Evolutionary conservation across 2,329 filamentous ascomycete species (phyloP).

Genomic region (Septoria petroselini): DNA sequence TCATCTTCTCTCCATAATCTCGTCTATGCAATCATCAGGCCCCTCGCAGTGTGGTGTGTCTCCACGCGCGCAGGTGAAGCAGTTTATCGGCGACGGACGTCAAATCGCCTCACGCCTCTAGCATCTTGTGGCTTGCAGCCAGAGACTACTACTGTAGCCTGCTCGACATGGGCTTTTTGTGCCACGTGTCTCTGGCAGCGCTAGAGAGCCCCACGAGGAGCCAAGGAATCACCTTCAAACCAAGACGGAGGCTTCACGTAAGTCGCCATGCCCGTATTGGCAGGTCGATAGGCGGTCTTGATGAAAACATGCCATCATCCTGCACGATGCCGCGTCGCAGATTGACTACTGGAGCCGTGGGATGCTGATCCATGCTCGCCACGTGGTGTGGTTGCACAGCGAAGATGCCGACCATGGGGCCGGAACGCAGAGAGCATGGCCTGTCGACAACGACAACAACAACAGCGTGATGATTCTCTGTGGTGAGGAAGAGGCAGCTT

Average conservation of each 20-base stretch:
- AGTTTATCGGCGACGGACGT: neutral
- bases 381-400: slow-evolving; percentile 15
- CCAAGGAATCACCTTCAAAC: slow-evolving; percentile 6
- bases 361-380: slow-evolving; percentile 13
- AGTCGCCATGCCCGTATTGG: slow-evolving; percentile 10
- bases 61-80: neutral
- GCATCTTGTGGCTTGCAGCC: slow-evolving; percentile 7
- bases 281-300: slow-evolving; percentile 8
- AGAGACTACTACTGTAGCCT: slow-evolving; percentile 1
- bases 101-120: neutral
- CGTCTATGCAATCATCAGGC: too few relatives aligned
- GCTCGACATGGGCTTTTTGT: slow-evolving; percentile 11
- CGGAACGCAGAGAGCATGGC: neutral
- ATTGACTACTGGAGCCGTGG: slow-evolving; percentile 15
- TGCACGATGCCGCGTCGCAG: slow-evolving; percentile 16
- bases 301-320: neutral
- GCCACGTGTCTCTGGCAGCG: slow-evolving; percentile 14
- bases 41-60: too few relatives aligned
- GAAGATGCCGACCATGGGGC: neutral
- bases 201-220: slow-evolving; percentile 3
- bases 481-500: neutral
- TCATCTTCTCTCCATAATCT: too few relatives aligned
- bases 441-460: too few relatives aligned
- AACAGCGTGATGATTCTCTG: too few relatives aligned
- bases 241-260: slow-evolving; percentile 2